Conservation (phyloP, 1,284 basidiomycete genomes). For the Moesziomyces sp. region DNA sequence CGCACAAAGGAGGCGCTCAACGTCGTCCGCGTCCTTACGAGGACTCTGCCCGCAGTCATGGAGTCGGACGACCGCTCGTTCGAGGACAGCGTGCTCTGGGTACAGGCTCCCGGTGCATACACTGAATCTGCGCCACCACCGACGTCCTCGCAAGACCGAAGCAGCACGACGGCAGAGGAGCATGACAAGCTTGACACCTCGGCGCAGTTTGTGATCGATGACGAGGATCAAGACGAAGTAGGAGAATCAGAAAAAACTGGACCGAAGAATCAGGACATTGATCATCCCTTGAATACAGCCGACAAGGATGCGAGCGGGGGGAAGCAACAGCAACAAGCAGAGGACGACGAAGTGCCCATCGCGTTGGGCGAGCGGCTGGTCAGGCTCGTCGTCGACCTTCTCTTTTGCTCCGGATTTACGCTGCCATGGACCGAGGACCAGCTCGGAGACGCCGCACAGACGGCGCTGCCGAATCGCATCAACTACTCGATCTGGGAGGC, state of each 20-base stretch:
- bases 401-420: slow-evolving; percentile 65
- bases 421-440: slow-evolving; percentile 65
- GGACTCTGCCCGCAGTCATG: slow-evolving; percentile 57
- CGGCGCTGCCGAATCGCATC: slow-evolving; percentile 7
- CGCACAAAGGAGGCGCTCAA: slow-evolving; percentile 60
- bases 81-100: slow-evolving; percentile 51
- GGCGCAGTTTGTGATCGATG: slow-evolving; percentile 62
- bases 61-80: slow-evolving; percentile 27
- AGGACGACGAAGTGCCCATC: slow-evolving; percentile 21
- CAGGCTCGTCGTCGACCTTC: slow-evolving; percentile 52
- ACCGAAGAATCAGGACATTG: not conserved
- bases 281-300: slow-evolving; percentile 36
- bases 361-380: slow-evolving; percentile 51
- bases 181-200: slow-evolving; percentile 49
- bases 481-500: slow-evolving; percentile 63
- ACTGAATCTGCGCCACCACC: slow-evolving; percentile 7
- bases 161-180: slow-evolving; percentile 9
- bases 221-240: slow-evolving; percentile 48
- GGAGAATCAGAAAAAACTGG: slow-evolving; percentile 2
- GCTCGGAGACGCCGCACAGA: slow-evolving; percentile 16
- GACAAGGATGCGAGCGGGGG: not conserved
- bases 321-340: slow-evolving; percentile 3
- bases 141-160: not conserved
- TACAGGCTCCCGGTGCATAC: slow-evolving; percentile 23
- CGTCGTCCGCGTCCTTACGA: slow-evolving; percentile 58